Percentiles rank a stretch among this genome's conserved stretches.
Conservation (phyloP, 768 basidiomycete genomes). For the Pleurotus tuoliensis region DNA sequence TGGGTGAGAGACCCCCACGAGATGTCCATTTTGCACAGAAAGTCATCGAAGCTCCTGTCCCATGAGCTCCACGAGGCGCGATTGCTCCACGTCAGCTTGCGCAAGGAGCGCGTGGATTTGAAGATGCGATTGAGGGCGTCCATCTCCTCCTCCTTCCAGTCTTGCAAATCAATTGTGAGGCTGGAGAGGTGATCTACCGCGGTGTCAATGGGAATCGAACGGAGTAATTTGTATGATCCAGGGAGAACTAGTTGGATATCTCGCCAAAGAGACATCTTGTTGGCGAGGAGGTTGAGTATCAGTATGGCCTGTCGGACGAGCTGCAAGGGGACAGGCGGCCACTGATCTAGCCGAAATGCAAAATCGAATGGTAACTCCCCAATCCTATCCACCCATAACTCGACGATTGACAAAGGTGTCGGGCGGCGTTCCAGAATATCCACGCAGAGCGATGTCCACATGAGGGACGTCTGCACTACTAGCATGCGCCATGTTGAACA, state of each 20-base stretch:
- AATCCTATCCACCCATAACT: slow-evolving; percentile 1
- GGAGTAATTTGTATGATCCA: slow-evolving; percentile 12
- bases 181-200: slow-evolving; percentile 11
- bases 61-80: slow-evolving; percentile 16
- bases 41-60: slow-evolving; percentile 15
- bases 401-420: neutral
- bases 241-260: slow-evolving; percentile 17
- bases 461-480: neutral
- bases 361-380: slow-evolving; percentile 1
- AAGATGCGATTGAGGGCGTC: slow-evolving; percentile 13
- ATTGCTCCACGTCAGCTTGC: slow-evolving; percentile 17
- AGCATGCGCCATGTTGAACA: neutral
- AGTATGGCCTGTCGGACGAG: neutral
- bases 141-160: slow-evolving; percentile 15
- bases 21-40: slow-evolving; percentile 10
- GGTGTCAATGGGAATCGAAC: slow-evolving; percentile 5
- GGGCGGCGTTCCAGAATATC: neutral
- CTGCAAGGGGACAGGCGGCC: slow-evolving; percentile 1
- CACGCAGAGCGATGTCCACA: slow-evolving; percentile 1
- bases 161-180: slow-evolving; percentile 17
- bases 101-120: slow-evolving; percentile 13
- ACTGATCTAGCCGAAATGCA: slow-evolving; percentile 4
- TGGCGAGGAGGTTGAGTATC: slow-evolving; percentile 6
- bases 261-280: slow-evolving; percentile 16
- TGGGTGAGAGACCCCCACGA: slow-evolving; percentile 18